These are phyloP conservation scores for Xylaria sp. DNA, from an alignment of 2,329 filamentous ascomycete species.

Conservation along the genomic window DNA sequence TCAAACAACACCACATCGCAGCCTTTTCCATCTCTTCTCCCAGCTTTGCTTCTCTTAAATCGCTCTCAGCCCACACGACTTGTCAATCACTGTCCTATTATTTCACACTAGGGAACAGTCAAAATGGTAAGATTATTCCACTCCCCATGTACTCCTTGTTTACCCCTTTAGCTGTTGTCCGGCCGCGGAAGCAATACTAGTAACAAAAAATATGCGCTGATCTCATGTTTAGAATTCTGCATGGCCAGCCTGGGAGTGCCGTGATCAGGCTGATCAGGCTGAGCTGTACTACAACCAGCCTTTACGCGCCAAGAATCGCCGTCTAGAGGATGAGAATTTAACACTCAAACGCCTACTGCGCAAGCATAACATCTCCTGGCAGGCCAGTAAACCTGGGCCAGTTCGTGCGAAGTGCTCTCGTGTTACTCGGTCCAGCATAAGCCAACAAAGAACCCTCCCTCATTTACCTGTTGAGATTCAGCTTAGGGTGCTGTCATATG, in stretches of 20 bases:
- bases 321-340: constrained; percentile 61
- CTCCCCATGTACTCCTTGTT: neutral
- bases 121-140: constrained; percentile 32
- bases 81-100: neutral
- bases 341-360: constrained; percentile 63
- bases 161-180: neutral
- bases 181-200: neutral
- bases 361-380: constrained; percentile 65
- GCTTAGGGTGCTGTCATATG: constrained; percentile 62
- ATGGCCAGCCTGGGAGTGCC: constrained; percentile 59
- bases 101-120: neutral
- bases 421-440: constrained; percentile 46
- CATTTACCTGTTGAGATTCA: constrained; percentile 64
- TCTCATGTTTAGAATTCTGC: constrained; percentile 27
- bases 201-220: constrained; percentile 10
- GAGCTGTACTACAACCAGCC: constrained; percentile 61
- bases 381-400: constrained; percentile 50
- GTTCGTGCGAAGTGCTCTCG: constrained; percentile 39
- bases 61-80: neutral
- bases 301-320: constrained; percentile 59
- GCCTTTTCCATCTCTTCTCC: neutral
- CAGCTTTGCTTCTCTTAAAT: neutral
- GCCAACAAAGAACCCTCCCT: constrained; percentile 49
- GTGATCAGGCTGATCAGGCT: constrained; percentile 64
- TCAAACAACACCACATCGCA: neutral